Evolutionary conservation across 179 eudicot genomes (phyloP), one percentile per base, ranked within the genome.

Genomic region (Actinidia arguta): DNA sequence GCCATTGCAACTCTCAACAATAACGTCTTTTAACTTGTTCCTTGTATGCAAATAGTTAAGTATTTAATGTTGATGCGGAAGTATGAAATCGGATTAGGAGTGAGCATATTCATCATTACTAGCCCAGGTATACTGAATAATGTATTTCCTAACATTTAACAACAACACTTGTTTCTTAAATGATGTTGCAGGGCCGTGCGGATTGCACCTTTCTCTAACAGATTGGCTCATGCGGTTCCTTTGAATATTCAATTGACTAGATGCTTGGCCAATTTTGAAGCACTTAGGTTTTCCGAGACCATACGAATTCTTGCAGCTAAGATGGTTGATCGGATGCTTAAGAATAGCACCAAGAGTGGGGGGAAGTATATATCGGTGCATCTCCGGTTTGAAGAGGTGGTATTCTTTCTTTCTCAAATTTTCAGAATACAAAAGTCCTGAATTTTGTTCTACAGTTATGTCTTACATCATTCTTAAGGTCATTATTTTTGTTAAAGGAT

Each of bases 371-470:
- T 95, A 24, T 95, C 99, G 7, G 95, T 97, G 80, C 99, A 97
- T 89, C 98, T 97, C 66, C 98, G 99, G 36, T 97, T 97, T 88
- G 99, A 97, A 89, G 93, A 95, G 98, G 99, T 95, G 76, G 24
- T 76, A 50, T 31, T 56, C 25, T 75, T 24, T 79, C 48, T 73
- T 51, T 67, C 31, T 62, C 54, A 16, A 31, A 4, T 50, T 31
- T 12, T 64, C 12, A 74, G 64, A 75, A 48, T 78, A 20, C 50
- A 20, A 24, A 36, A 80, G 7, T 75, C 12, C 18, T 55, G 58
- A 50, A 24, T 52, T 61, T 44, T 79, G 20, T 68, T 70, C 4
- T 62, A 11, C 51, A 47, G 6, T 2, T 52, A 24, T 50, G 24
- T 64, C 13, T 47, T 18, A 47, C 63, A 64, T 82, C 72, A 67